Conservation (phyloP, 2,329 filamentous ascomycete species). For the Lasiodiplodia gonubiensis region DNA sequence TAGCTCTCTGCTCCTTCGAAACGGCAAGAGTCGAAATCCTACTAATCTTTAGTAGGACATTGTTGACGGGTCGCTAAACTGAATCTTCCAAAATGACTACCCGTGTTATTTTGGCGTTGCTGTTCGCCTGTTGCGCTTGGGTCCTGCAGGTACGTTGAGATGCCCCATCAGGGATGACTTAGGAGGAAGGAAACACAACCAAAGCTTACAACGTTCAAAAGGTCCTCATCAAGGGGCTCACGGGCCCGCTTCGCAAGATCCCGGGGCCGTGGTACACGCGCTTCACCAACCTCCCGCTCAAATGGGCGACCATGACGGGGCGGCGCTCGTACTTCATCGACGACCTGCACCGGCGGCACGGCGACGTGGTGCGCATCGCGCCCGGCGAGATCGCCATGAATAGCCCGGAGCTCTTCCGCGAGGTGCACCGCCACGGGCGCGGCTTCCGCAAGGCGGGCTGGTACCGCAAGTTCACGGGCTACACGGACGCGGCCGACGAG, state of each 20-base stretch:
- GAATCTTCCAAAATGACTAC: not conserved
- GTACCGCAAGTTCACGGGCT: not conserved
- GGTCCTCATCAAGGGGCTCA: not conserved
- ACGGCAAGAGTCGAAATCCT: not conserved
- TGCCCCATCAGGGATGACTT: not conserved
- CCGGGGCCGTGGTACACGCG: conserved; percentile 43
- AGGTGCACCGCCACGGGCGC: conserved; percentile 40
- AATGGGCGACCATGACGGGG: conserved; percentile 45
- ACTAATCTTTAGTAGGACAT: not conserved
- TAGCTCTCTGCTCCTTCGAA: not conserved
- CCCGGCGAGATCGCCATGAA: conserved; percentile 39
- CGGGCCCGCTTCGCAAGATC: conserved; percentile 34
- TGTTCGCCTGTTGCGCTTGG: not conserved
- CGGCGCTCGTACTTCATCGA: conserved; percentile 48
- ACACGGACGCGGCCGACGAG: not conserved
- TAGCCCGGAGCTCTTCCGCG: conserved; percentile 38
- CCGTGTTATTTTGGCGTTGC: not conserved
- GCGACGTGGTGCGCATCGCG: conserved; percentile 40
- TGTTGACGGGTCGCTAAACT: not conserved
- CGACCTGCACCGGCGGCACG: conserved; percentile 43
- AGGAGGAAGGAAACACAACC: not conserved
- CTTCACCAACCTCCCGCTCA: conserved; percentile 44
- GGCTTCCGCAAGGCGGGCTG: conserved; percentile 30
- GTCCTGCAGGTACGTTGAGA: not conserved
- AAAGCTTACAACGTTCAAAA: not conserved